Base-by-base conservation (phyloP, 306 rosid species). In the Adenanthera pavonina region DNA sequence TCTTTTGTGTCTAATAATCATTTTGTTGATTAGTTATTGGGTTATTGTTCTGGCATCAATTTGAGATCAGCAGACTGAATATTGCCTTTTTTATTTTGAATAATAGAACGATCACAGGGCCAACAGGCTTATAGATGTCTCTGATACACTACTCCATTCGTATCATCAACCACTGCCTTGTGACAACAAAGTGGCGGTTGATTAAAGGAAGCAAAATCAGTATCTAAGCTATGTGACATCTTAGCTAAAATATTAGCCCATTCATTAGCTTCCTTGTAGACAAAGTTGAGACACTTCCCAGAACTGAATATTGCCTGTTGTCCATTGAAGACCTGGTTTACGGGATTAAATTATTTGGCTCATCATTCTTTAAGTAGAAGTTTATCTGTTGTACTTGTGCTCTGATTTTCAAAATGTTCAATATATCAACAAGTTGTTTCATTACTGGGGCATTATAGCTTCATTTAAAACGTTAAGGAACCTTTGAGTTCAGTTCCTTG, bases 321-420 rank as follows among this genome's bases (percentile, higher is more conserved):
- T 25, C 30, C 30, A 30, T 81, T 65, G 53, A 64, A 71, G 33
- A 57, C 62, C 52, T 80, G 33, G 57, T 48, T 56, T 46, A 66
- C 78, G 70, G 68, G 57, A 46, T 80, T 54, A 20, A 51, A 81
- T 77, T 60, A n/a, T 69, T 66, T 77, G 62, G 41, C 12, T 81
- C 77, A 41, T 73, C 65, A 62, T 56, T 72, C 79, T 72, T 72
- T 34, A 11, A 47, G 38, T 80, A 72, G 69, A 52, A 9, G 1
- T 69, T 30, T n/a, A 47, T 75, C 19, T 65, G 5, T 60, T 60
- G 70, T 78, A 19, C 79, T 47, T 84, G 69, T 67, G 60, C 68
- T 78, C 59, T 52, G 59, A 15, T 52, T 52, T 52, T 52, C 20
- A 52, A 15, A 16, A 52, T 52, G 19, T 52, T 16, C 1, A 52